Base-by-base conservation (phyloP, 768 basidiomycete species). In the Leccinum variicolor region DNA sequence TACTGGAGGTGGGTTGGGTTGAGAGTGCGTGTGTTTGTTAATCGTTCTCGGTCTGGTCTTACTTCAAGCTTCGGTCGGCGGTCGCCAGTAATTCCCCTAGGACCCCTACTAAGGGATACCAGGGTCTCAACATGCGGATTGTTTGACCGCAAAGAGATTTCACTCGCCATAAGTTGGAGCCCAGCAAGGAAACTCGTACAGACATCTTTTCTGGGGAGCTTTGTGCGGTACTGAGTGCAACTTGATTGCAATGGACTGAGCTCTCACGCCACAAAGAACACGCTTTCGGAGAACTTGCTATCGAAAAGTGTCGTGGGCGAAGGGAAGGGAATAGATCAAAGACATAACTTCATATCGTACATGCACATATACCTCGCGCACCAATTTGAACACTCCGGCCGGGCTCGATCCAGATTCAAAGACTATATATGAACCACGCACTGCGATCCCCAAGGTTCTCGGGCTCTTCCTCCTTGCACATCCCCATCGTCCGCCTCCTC, bases 271-370 rank as follows among this genome's bases (percentile, higher is more conserved):
- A 15, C 11, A 29, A 43, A 31, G 3, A 28, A 55, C 62, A 19
- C 53, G 66, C n/a, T n/a, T n/a, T n/a, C 1, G 79, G 70, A 1
- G 93, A 91, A 59, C 88, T 92, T 2, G 95, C 88, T 53, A 99
- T 98, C 1, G 94, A 96, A 71, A 98, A 99, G 53, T 94, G 85
- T 29, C 97, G 78, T 3, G 93, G 84, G 17, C 94, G 78, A 9
- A 98, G 74, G 2, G 85, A 80, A 14, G 95, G 94, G 62, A 99
- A 89, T 1, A 97, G 76, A 66, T 98, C 94, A 62, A 62, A 97
- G 23, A 23, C 23, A 43, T 11, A 17, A 19, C 8, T n/a, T 17
- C 41, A 43, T 19, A 43, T 43, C 4, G 41, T n/a, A 43, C 19
- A 43, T 19, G 41, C n/a, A n/a, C n/a, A n/a, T 43, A 19, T 9